A percentile compares a stretch with the other conserved stretches of the same genome.
phyloP scores from a whole-genome alignment of 2,329 filamentous ascomycete genomes.

The Trichoderma sp. region DNA sequence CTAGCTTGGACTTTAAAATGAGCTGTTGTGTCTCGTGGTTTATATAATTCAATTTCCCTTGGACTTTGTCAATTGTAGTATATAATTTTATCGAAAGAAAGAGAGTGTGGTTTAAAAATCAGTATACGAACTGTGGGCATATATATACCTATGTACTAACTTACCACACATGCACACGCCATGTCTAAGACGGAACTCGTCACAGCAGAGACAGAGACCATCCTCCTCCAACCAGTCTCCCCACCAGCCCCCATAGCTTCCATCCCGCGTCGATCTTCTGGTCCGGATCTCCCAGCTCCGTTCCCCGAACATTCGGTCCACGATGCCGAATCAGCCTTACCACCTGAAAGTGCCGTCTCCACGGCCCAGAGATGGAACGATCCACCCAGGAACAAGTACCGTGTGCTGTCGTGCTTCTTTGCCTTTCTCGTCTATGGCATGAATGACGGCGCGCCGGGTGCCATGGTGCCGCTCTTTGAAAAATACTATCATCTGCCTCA shows the following conservation, averaged over 20 bases:
- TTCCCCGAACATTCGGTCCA: not conserved
- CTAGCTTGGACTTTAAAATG: not conserved
- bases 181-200: conserved; percentile 9
- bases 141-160: not conserved
- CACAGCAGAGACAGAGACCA: not conserved
- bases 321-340: conserved; percentile 16
- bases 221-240: conserved; percentile 11
- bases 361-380: conserved; percentile 18
- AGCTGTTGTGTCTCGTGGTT: not conserved
- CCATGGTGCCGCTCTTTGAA: conserved; percentile 25
- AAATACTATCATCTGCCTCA: conserved; percentile 42
- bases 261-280: not conserved
- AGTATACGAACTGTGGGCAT: not conserved
- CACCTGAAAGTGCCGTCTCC: conserved; percentile 1
- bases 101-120: not conserved
- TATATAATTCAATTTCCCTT: not conserved
- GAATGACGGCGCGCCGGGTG: conserved; percentile 13
- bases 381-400: conserved; percentile 17
- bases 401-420: conserved; percentile 11
- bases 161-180: not conserved
- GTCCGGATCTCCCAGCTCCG: not conserved
- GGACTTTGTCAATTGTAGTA: not conserved
- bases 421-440: conserved; percentile 19
- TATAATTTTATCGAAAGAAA: not conserved
- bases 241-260: conserved; percentile 5